These are phyloP conservation scores for Sugiyamaella boreocaroliniensis DNA, from an alignment of 805 yeast species.

Conservation along the genomic window DNA sequence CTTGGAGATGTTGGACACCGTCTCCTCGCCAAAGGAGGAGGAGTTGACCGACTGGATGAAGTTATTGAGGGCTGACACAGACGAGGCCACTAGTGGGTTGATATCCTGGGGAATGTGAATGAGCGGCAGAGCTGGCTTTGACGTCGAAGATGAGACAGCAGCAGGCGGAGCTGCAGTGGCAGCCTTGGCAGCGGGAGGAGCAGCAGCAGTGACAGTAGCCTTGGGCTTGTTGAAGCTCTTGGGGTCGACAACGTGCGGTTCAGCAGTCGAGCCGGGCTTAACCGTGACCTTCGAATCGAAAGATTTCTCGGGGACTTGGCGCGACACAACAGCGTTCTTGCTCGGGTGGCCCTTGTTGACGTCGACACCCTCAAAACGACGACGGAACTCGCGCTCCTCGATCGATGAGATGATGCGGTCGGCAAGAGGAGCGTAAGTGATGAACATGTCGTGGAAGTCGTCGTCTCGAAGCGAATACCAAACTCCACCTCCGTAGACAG, in stretches of 20 bases:
- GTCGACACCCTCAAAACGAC: slow-evolving; percentile 17
- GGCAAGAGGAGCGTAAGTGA: slow-evolving; percentile 60
- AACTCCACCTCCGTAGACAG: slow-evolving; percentile 54
- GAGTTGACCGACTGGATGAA: slow-evolving; percentile 14
- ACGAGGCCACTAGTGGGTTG: slow-evolving; percentile 16
- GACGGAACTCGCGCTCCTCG: slow-evolving; percentile 37
- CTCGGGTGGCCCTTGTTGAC: slow-evolving; percentile 1
- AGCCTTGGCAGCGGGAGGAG: slow-evolving; percentile 28
- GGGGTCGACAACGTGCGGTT: slow-evolving; percentile 1
- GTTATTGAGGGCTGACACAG: slow-evolving; percentile 20
- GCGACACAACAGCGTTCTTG: neutral
- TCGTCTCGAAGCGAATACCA: slow-evolving; percentile 50
- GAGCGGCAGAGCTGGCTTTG: slow-evolving; percentile 22
- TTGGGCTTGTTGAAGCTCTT: neutral
- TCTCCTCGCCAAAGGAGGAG: slow-evolving; percentile 11
- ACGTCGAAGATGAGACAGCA: neutral
- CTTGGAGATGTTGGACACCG: slow-evolving; percentile 20
- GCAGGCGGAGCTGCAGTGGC: slow-evolving; percentile 5
- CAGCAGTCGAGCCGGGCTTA: slow-evolving; percentile 11
- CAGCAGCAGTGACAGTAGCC: slow-evolving; percentile 8
- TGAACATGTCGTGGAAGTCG: slow-evolving; percentile 53
- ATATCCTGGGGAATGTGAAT: slow-evolving; percentile 15
- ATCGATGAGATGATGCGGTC: slow-evolving; percentile 46
- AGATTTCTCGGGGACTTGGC: neutral
- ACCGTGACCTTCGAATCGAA: slow-evolving; percentile 8